phyloP scores from a whole-genome alignment of 257 asterid genomes.

The Lycium ferocissimum region DNA sequence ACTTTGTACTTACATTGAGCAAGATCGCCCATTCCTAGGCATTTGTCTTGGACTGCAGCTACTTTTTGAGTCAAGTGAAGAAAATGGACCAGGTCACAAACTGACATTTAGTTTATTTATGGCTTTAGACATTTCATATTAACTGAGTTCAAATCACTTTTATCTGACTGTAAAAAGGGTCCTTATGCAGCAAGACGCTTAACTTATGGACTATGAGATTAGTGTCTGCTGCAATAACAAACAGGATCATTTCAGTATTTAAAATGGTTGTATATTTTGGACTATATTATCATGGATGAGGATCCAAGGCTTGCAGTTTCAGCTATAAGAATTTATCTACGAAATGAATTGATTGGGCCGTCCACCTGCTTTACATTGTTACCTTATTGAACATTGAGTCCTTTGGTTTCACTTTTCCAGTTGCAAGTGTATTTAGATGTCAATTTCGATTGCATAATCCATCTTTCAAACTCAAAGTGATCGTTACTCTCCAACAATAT shows the following conservation, averaged over 20 bases:
- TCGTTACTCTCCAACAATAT: background rate
- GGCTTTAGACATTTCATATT: conserved; percentile 7
- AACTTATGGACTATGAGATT: background rate
- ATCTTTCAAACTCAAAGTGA: background rate
- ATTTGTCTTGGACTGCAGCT: conserved; percentile 98
- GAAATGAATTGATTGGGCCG: background rate
- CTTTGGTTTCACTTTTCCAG: conserved; percentile 12
- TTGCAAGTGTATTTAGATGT: background rate
- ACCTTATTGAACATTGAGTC: conserved; percentile 12
- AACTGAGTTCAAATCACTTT: conserved; percentile 6
- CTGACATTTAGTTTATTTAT: conserved; percentile 7
- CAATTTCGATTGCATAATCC: background rate
- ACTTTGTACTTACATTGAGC: conserved; percentile 78
- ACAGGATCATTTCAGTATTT: conserved; percentile 6
- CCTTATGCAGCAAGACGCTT: background rate
- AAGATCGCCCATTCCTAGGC: conserved; percentile 96
- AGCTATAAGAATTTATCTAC: background rate
- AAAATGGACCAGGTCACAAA: conserved; percentile 84
- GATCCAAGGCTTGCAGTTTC: background rate
- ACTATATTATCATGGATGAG: background rate
- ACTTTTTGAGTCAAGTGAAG: conserved; percentile 95
- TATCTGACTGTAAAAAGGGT: background rate
- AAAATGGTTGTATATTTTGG: conserved; percentile 13
- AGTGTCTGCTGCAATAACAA: background rate
- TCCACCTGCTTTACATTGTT: background rate